Base-by-base conservation (phyloP, 2,329 filamentous ascomycete species). In the Colletotrichum sp. region DNA sequence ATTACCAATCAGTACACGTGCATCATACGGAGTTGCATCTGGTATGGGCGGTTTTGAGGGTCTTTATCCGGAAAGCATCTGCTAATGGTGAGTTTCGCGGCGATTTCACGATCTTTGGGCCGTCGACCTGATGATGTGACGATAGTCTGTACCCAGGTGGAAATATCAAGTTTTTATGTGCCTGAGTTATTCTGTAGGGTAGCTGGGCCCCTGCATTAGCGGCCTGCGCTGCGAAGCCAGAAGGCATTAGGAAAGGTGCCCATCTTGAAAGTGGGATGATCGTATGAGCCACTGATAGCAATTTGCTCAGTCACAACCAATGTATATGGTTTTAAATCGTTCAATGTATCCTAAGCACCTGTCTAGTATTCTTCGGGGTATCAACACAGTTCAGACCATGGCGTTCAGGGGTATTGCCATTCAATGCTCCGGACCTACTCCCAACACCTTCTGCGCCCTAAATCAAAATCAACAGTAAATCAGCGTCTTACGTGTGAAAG, bases 1-100 rank as follows among this genome's bases (percentile, higher is more conserved):
- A 72, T 81, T 24, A 81, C 81, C 30, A 84, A 83, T 75, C 81
- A 82, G 69, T 83, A 83, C 69, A 79, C 81, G 5, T 84, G 82
- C 75, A 77, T 83, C 26, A n/a, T 78, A 5, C 76, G 78, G n/a
- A 67, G 66, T 5, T 84, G 81, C 52, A 39, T 75, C 18, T 82
- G 78, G 69, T 83, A 82, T 32, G 82, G 82, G 3, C 79, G 79
- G 10, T 83, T 84, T 18, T 81, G 71, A 78, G 18, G 39, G 55
- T 59, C 5, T 52, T 52, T 7, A 52, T 52, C 10, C n/a, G 3
- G 44, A 12, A 13, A 24, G n/a, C n/a, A 49, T 52, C 44, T 52
- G 44, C 44, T 21, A 21, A 24, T 52, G 44, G 44, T 52, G 7
- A 52, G 44, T 52, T 52, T 52, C n/a, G n/a, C 12, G 44, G 10